phyloP scores from a whole-genome alignment of 306 rosid species.

The Glycyrrhiza uralensis region DNA sequence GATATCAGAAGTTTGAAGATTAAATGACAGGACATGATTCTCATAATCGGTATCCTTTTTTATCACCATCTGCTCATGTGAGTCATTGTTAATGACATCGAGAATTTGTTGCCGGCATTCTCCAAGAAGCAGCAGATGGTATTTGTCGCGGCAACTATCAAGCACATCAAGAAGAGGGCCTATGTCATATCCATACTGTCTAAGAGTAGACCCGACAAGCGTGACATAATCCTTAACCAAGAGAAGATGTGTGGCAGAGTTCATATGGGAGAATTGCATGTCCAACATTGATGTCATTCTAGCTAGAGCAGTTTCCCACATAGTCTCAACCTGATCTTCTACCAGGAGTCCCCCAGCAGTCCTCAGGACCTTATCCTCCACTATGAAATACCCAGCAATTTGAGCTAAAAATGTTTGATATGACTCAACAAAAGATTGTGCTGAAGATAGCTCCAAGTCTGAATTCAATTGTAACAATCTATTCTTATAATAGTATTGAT shows the following conservation, averaged over 20 bases:
- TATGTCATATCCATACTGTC: conserved; percentile 80
- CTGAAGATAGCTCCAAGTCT: conserved; percentile 73
- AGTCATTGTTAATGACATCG: conserved; percentile 52
- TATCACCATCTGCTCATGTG: conserved; percentile 87
- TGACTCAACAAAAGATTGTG: conserved; percentile 78
- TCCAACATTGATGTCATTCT: conserved; percentile 67
- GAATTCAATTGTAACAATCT: conserved; percentile 85
- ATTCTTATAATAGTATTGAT: conserved; percentile 76
- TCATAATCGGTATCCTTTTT: conserved; percentile 79
- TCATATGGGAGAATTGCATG: conserved; percentile 71
- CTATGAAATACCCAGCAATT: conserved; percentile 87
- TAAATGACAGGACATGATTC: conserved; percentile 57
- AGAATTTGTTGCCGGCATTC: conserved; percentile 62
- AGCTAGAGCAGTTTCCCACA: conserved; percentile 80
- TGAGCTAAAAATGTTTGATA: conserved; percentile 81
- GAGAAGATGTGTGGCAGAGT: conserved; percentile 75
- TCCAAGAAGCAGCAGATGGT: conserved; percentile 67
- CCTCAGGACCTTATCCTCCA: conserved; percentile 82
- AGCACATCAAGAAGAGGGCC: conserved; percentile 66
- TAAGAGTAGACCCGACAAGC: conserved; percentile 69
- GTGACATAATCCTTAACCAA: conserved; percentile 92
- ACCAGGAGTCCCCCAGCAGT: conserved; percentile 68
- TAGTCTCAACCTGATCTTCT: conserved; percentile 69
- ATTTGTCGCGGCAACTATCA: conserved; percentile 56
- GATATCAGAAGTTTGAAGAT: conserved; percentile 70